A percentile compares a stretch with the other conserved stretches of the same genome.
Conservation (phyloP, 163 green algal genomes). For the Chlorella variabilis region DNA sequence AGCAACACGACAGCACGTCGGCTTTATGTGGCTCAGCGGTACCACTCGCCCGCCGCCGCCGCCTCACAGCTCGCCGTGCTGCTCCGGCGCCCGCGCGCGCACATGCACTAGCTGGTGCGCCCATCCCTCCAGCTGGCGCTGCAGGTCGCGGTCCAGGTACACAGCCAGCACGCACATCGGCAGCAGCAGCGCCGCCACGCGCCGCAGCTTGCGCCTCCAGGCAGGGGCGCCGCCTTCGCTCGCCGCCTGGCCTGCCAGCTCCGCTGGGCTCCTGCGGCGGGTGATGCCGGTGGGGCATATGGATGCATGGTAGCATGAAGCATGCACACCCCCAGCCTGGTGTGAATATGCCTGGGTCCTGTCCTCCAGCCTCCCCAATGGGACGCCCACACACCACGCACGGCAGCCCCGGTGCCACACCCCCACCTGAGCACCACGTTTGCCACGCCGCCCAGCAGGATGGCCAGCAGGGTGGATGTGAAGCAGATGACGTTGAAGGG, state of each 20-base stretch:
- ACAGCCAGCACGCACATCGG: slow-evolving; percentile 42
- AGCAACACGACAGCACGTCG: no score
- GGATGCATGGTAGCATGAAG: neutral
- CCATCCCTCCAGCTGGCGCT: slow-evolving; percentile 17
- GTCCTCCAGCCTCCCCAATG: no score
- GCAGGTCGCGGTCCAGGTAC: slow-evolving; percentile 58
- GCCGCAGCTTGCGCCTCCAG: slow-evolving; percentile 32
- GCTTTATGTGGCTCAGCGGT: no score
- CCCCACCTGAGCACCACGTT: slow-evolving; percentile 58
- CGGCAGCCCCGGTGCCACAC: no score
- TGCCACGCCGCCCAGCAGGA: slow-evolving; percentile 75
- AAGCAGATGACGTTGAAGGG: slow-evolving; percentile 96
- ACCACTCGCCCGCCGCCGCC: no score
- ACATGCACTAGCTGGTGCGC: neutral
- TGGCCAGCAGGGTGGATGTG: slow-evolving; percentile 82
- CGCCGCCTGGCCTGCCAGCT: neutral
- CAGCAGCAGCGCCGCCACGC: slow-evolving; percentile 44
- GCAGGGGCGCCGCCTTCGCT: neutral
- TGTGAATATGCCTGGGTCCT: neutral
- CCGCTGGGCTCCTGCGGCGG: neutral
- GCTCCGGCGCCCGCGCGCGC: neutral
- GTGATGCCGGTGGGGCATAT: neutral
- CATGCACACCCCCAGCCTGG: neutral
- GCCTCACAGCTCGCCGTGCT: slow-evolving; percentile 34
- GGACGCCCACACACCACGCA: no score